These are phyloP conservation scores for Nakazawaea pomicola DNA, from an alignment of 805 yeast genomes.

Conservation along the genomic window DNA sequence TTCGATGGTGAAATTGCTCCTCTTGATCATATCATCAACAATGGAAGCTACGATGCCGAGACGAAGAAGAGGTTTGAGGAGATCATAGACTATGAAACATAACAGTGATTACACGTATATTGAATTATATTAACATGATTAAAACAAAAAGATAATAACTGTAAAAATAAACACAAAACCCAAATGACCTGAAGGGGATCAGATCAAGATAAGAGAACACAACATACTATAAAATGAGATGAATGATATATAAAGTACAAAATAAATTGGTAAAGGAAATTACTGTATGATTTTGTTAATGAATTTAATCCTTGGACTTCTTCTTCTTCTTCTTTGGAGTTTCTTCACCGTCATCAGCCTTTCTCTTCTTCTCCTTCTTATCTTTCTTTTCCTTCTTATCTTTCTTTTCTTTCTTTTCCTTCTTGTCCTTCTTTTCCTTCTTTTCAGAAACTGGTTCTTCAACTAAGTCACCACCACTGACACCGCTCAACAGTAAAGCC, in stretches of 20 bases:
- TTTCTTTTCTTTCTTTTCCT: slow-evolving; percentile 46
- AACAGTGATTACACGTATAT: not conserved
- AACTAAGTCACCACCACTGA: slow-evolving; percentile 22
- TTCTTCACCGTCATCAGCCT: slow-evolving; percentile 28
- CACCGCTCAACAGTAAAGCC: slow-evolving; percentile 68
- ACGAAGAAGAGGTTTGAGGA: no score
- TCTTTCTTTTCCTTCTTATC: slow-evolving; percentile 46
- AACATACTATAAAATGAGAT: no score
- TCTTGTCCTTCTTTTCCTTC: slow-evolving; percentile 36
- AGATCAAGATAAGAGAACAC: no score
- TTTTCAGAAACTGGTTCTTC: slow-evolving; percentile 25
- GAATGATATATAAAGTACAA: slow-evolving; percentile 1
- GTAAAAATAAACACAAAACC: slow-evolving; percentile 1
- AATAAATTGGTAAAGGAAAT: not conserved
- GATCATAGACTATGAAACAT: no score
- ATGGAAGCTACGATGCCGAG: slow-evolving; percentile 1
- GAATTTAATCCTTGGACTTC: slow-evolving; percentile 25
- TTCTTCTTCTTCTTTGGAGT: slow-evolving; percentile 30
- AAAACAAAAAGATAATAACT: not conserved
- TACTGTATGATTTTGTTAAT: not conserved
- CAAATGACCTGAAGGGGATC: not conserved
- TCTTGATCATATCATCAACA: not conserved
- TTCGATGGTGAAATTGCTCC: not conserved
- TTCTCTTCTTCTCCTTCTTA: slow-evolving; percentile 34
- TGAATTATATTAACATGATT: slow-evolving; percentile 4